Evolutionary conservation across 1,284 basidiomycete genomes (phyloP).

Genomic region (Rhizopogon parksii): DNA sequence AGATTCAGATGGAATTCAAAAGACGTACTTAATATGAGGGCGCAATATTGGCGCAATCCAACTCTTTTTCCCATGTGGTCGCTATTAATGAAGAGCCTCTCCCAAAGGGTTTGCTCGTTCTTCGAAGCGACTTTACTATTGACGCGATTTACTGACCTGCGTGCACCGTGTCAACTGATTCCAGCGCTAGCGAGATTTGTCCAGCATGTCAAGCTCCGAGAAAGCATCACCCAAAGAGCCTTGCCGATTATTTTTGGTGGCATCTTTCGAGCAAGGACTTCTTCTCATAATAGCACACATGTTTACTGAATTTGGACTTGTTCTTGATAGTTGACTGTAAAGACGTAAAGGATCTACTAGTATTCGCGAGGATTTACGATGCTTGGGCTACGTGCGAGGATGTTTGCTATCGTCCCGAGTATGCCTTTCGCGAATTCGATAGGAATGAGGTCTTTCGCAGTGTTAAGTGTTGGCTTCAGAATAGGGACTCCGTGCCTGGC

Average conservation of each 20-base stretch:
- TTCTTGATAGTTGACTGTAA: background rate
- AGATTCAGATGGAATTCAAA: background rate
- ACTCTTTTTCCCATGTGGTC: no score
- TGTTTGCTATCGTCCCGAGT: background rate
- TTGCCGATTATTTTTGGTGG: background rate
- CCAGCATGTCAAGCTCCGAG: background rate
- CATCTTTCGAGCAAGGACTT: background rate
- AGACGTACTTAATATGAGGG: background rate
- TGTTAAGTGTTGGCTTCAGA: background rate
- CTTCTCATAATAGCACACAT: background rate
- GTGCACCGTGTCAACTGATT: background rate
- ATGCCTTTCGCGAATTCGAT: background rate
- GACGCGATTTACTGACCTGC: background rate
- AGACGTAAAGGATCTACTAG: background rate
- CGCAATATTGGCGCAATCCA: no score
- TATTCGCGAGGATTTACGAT: background rate
- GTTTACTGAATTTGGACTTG: background rate
- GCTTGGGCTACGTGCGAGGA: background rate
- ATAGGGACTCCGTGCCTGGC: background rate
- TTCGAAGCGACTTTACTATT: no score
- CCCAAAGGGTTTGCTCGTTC: no score
- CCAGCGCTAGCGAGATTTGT: background rate
- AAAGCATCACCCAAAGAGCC: background rate
- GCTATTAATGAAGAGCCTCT: no score
- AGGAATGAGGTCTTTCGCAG: background rate